phyloP scores from a whole-genome alignment of 1,284 basidiomycete species.

The Agaricales sp. region DNA sequence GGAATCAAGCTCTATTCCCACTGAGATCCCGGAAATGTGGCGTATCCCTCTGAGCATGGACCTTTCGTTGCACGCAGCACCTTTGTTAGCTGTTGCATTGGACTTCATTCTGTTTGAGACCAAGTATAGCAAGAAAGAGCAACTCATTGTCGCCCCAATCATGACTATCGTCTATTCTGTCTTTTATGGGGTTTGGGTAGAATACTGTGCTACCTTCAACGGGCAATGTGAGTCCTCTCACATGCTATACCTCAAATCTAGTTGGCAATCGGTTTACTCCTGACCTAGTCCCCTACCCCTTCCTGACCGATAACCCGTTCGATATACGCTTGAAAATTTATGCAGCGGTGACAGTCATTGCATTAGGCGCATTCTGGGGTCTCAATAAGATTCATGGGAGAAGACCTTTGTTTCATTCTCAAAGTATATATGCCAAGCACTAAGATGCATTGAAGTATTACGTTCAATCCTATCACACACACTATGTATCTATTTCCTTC shows the following conservation, averaged over 20 bases:
- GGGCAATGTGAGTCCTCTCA: conserved; percentile 42
- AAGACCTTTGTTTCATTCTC: conserved; percentile 14
- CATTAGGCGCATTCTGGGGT: conserved; percentile 44
- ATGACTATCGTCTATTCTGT: conserved; percentile 32
- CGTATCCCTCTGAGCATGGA: conserved; percentile 55
- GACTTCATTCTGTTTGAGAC: conserved; percentile 66
- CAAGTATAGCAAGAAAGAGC: conserved; percentile 41
- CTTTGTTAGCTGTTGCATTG: conserved; percentile 45
- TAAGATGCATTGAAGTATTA: no score
- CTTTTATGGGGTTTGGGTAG: conserved; percentile 58
- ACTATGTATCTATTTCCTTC: no score
- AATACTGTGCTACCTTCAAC: conserved; percentile 52
- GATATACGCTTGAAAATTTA: conserved; percentile 54
- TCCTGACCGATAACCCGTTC: conserved; percentile 53
- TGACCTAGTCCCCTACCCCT: conserved; percentile 68
- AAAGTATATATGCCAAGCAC: conserved; percentile 35
- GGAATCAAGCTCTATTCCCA: conserved; percentile 23
- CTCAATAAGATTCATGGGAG: conserved; percentile 27
- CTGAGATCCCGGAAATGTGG: conserved; percentile 18
- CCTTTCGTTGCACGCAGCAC: conserved; percentile 56
- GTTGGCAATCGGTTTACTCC: conserved; percentile 2
- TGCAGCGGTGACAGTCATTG: conserved; percentile 35
- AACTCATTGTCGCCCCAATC: conserved; percentile 32
- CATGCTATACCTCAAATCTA: not conserved
- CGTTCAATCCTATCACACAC: no score